Evolutionary conservation across 1,284 basidiomycete genomes (phyloP), one percentile per base, ranked within the genome.

Genomic region (Wallemia ichthyophaga): DNA sequence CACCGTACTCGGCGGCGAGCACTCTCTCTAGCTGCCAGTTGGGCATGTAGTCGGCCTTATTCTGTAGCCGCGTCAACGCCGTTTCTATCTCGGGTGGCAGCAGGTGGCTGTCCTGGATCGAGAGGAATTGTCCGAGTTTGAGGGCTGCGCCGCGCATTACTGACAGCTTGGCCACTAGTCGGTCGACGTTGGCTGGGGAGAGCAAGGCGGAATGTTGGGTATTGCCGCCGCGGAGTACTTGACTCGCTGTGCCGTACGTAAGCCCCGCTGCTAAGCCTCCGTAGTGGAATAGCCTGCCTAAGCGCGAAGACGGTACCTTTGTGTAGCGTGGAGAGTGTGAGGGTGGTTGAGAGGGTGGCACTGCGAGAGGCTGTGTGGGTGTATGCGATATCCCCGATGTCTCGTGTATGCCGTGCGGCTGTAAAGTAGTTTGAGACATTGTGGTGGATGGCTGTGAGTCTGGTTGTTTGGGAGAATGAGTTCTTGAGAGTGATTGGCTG

Each of bases 41-140:
- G 0, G 92, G 94, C 91, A 96, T 98, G 69, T 95, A 96, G 69
- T 99, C 87, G 1, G 94, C 94, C 64, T 82, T 81, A 65, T 92
- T 85, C 69, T 98, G 92, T 0, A 99, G 89, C 48, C 83, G 76
- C 56, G 87, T 76, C 66, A 98, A 80, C 28, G 98, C 83, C 60
- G 79, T 76, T 67, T 95, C 89, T 7, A 96, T 73, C 65, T 94
- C 86, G 0, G 83, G 80, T 0, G 92, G 87, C 0, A 98, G 74
- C 61, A 84, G 74, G 66, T 89, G 82, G 2, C 85, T 84, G 69
- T 95, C 88, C 76, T 99, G 92, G 37, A 98, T 96, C 66, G 85
- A 91, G 75, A 98, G 76, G 67, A 98, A 98, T 67, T 98, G 94
- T 0, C 92, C 92, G 1, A 98, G 72, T 71, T 99, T 98, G 61